phyloP scores from a whole-genome alignment of 768 basidiomycete species.

The Phlegmacium glaucopus region DNA sequence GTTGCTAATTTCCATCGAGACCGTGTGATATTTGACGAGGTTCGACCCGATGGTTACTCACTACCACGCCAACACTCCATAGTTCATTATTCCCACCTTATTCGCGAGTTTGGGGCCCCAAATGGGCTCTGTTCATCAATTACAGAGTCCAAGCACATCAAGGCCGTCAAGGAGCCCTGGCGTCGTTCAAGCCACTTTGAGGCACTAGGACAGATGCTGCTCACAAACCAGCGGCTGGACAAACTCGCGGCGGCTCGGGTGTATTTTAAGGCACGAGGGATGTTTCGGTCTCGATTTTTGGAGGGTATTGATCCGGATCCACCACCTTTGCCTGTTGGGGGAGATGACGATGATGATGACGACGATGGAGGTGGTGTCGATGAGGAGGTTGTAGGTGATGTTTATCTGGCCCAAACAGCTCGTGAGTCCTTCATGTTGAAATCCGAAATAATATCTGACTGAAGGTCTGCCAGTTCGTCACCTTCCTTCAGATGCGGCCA shows the following conservation, averaged over 20 bases:
- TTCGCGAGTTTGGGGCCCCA: conserved; percentile 17
- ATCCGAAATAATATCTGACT: too few relatives aligned
- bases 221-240: conserved; percentile 17
- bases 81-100: conserved; percentile 13
- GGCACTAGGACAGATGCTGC: conserved; percentile 26
- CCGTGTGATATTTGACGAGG: conserved; percentile 22
- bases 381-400: conserved; percentile 8
- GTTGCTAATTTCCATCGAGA: conserved; percentile 23
- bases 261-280: neutral
- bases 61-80: conserved; percentile 23
- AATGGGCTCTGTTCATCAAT: conserved; percentile 27
- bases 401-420: conserved; percentile 4
- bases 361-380: conserved; percentile 11
- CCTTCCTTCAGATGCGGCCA: too few relatives aligned
- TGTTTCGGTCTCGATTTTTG: too few relatives aligned
- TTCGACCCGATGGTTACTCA: conserved; percentile 5
- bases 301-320: conserved; percentile 2
- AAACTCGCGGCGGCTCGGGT: conserved; percentile 17
- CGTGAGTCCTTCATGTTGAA: too few relatives aligned
- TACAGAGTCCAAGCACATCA: conserved; percentile 25
- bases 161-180: conserved; percentile 30
- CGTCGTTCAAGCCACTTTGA: conserved; percentile 20
- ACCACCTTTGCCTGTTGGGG: neutral
- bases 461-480: too few relatives aligned
- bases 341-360: conserved; percentile 2